A percentile compares a stretch with the other conserved stretches of the same genome.
Evolutionary conservation across 192 early-diverging fungal genomes (phyloP).

Genomic region (Coemansia sp.): DNA sequence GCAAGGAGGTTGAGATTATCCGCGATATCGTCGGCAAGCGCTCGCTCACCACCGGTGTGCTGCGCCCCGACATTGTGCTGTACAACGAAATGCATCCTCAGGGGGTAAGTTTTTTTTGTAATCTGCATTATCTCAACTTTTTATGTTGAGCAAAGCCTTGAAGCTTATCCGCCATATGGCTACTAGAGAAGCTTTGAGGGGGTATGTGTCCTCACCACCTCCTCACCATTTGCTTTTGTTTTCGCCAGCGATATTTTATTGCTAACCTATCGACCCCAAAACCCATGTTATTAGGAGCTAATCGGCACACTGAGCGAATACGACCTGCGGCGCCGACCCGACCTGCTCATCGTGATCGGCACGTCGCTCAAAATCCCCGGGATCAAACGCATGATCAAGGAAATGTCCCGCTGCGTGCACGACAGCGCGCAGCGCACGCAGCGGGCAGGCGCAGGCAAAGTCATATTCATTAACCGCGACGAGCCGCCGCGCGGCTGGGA

Average conservation of each 20-base stretch:
- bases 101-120: constrained; percentile 46
- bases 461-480: constrained; percentile 50
- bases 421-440: constrained; percentile 23
- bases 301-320: constrained; percentile 46
- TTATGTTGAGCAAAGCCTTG: too few relatives aligned
- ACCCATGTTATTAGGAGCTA: constrained; percentile 31
- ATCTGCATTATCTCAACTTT: too few relatives aligned
- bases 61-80: constrained; percentile 91
- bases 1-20: constrained; percentile 50
- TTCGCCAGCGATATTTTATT: too few relatives aligned
- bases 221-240: too few relatives aligned
- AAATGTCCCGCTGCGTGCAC: constrained; percentile 52
- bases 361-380: constrained; percentile 56
- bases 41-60: constrained; percentile 65
- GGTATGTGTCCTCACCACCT: too few relatives aligned
- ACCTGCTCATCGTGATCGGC: constrained; percentile 55
- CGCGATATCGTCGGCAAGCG: constrained; percentile 70
- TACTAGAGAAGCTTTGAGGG: too few relatives aligned
- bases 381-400: constrained; percentile 52
- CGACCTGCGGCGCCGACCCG: constrained; percentile 49
- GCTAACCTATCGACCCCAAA: too few relatives aligned
- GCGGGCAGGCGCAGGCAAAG: constrained; percentile 40
- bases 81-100: constrained; percentile 78
- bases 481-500: constrained; percentile 53
- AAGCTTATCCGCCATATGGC: too few relatives aligned